phyloP scores from a whole-genome alignment of 106 monocot genomes.

The Phalaenopsis aphrodite region DNA sequence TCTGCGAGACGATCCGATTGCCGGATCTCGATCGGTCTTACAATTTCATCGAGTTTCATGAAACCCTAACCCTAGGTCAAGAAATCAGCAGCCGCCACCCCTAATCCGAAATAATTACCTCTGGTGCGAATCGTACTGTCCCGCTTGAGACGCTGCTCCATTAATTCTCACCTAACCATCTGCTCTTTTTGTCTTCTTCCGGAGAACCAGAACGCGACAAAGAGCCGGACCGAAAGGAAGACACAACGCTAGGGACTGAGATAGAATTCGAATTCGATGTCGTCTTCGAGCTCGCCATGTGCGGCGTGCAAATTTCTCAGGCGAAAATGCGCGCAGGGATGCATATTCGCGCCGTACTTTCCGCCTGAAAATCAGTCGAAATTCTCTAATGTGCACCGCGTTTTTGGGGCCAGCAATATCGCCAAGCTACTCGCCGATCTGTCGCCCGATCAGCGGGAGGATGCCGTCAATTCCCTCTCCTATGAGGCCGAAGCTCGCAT shows the following conservation, averaged over 20 bases:
- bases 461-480: constrained; percentile 52
- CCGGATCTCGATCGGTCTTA: not conserved
- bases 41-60: not conserved
- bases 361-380: constrained; percentile 66
- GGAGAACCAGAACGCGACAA: not conserved
- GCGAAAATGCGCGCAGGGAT: constrained; percentile 69
- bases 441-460: constrained; percentile 35
- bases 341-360: constrained; percentile 84
- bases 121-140: not conserved
- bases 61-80: constrained; percentile 1
- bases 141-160: not conserved
- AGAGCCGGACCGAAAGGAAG: no score
- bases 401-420: constrained; percentile 86
- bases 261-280: not conserved
- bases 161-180: not conserved
- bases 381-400: constrained; percentile 66
- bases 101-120: not conserved
- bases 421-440: constrained; percentile 76
- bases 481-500: constrained; percentile 55
- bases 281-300: constrained; percentile 56
- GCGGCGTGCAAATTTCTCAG: constrained; percentile 85
- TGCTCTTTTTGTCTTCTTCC: constrained; percentile 1
- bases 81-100: not conserved
- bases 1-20: not conserved
- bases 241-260: not conserved